phyloP scores from a whole-genome alignment of 768 basidiomycete genomes.

The Sarcodon sp. region DNA sequence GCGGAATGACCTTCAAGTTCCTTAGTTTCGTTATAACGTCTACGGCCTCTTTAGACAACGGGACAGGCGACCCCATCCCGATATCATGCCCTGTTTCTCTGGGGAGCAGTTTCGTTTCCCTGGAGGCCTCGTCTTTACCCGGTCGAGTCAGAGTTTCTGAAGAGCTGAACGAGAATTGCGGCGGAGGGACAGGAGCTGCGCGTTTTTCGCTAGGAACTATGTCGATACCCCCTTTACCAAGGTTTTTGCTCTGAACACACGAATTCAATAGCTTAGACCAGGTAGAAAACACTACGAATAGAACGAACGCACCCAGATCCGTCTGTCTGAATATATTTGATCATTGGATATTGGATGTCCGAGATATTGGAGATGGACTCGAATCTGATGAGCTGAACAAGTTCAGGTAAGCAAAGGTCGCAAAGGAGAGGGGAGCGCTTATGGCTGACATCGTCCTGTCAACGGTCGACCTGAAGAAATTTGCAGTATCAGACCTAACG shows the following conservation, averaged over 20 bases:
- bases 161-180: conserved; percentile 18
- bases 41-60: conserved; percentile 65
- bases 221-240: conserved; percentile 78
- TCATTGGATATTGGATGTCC: conserved; percentile 94
- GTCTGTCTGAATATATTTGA: conserved; percentile 75
- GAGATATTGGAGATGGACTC: conserved; percentile 92
- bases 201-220: conserved; percentile 55
- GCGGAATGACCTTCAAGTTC: conserved; percentile 59
- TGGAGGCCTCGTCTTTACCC: neutral
- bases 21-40: conserved; percentile 66
- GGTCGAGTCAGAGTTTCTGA: conserved; percentile 7
- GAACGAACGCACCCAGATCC: conserved; percentile 51
- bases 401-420: neutral
- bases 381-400: conserved; percentile 80
- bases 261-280: neutral
- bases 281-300: neutral
- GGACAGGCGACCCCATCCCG: conserved; percentile 78
- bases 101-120: conserved; percentile 40
- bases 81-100: conserved; percentile 82
- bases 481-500: conserved; percentile 3
- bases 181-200: conserved; percentile 42
- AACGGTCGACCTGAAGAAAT: conserved; percentile 55
- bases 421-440: neutral
- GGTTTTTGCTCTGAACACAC: conserved; percentile 40
- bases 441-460: conserved; percentile 79